Evolutionary conservation across 139 green algal genomes (phyloP), one percentile per base, ranked within the genome.

Genomic region (Trebouxia sp.): DNA sequence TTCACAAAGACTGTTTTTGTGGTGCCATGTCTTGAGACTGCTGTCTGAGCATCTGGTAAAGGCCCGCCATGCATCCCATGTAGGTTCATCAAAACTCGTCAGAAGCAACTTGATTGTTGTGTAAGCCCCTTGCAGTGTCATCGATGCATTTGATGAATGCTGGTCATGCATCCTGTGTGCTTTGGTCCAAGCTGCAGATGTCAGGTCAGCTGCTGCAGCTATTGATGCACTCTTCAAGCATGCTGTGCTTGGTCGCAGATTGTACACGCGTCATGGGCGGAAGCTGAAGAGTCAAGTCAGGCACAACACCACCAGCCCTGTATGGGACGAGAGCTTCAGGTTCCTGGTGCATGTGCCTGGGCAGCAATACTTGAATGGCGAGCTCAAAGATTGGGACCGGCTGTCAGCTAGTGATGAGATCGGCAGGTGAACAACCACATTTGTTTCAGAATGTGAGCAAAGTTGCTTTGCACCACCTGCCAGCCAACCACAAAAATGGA

Each of bases 231-330:
- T 1, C 15, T 26, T 6, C 47, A 53, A 53, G 47, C 47, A 26
- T 14, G 47, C 47, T 53, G 47, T 53, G 4, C 47, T 53, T 10
- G 1, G n/a, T n/a, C n/a, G 51, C 53, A 80, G 80, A 14, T 11
- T 83, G 48, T 76, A 35, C 50, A 83, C 85, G 37, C 37, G 84
- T 22, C 17, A 43, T n/a, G 80, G 41, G 43, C 35, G 58, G 17
- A 83, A 83, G 62, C 24, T 83, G 7, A 76, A 80, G 69, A 88
- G 65, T 42, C 78, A 86, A 70, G 72, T 84, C 0, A 51, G 58
- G 8, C 38, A 82, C 12, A 82, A 86, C 72, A 75, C 32, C 26
- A 51, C 38, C 20, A 47, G 78, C 48, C 84, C 69, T 56, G 47
- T 53, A 35, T 83, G 79, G 79, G 24, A 79, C 10, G 47, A 83